These are phyloP conservation scores for Diutina mesorugosa DNA, from an alignment of 1,139 yeast species.

Conservation along the genomic window DNA sequence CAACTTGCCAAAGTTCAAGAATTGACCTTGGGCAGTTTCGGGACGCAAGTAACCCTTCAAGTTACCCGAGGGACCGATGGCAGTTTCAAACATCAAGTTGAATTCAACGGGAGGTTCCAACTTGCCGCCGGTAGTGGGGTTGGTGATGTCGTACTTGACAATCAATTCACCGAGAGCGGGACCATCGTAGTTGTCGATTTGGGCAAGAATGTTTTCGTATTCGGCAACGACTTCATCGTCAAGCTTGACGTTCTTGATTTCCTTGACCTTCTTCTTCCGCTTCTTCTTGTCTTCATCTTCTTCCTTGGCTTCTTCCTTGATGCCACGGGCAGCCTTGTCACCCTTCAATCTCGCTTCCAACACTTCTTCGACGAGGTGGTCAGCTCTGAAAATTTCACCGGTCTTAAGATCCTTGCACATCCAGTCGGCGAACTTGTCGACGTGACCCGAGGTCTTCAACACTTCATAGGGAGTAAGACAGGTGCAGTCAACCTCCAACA, in stretches of 20 bases:
- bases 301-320: slow-evolving; percentile 29
- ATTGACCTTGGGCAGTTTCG: slow-evolving; percentile 99
- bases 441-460: slow-evolving; percentile 96
- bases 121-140: slow-evolving; percentile 81
- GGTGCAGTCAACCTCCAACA: slow-evolving; percentile 97
- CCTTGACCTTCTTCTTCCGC: slow-evolving; percentile 89
- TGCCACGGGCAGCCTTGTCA: slow-evolving; percentile 89
- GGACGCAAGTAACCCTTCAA: slow-evolving; percentile 94
- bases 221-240: slow-evolving; percentile 70
- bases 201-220: slow-evolving; percentile 78
- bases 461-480: slow-evolving; percentile 97
- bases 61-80: slow-evolving; percentile 97
- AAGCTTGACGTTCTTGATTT: slow-evolving; percentile 76
- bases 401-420: slow-evolving; percentile 94
- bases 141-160: slow-evolving; percentile 65
- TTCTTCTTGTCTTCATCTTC: slow-evolving; percentile 59
- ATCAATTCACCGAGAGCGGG: slow-evolving; percentile 84
- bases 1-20: slow-evolving; percentile 85
- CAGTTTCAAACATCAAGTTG: slow-evolving; percentile 98
- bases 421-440: slow-evolving; percentile 98
- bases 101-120: slow-evolving; percentile 89
- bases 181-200: slow-evolving; percentile 93
- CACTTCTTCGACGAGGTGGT: slow-evolving; percentile 95
- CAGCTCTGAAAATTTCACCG: slow-evolving; percentile 98
- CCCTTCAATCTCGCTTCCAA: slow-evolving; percentile 92